These are phyloP conservation scores for Aspergillus olivimuriae DNA, from an alignment of 495 filamentous ascomycete species.

Conservation along the genomic window DNA sequence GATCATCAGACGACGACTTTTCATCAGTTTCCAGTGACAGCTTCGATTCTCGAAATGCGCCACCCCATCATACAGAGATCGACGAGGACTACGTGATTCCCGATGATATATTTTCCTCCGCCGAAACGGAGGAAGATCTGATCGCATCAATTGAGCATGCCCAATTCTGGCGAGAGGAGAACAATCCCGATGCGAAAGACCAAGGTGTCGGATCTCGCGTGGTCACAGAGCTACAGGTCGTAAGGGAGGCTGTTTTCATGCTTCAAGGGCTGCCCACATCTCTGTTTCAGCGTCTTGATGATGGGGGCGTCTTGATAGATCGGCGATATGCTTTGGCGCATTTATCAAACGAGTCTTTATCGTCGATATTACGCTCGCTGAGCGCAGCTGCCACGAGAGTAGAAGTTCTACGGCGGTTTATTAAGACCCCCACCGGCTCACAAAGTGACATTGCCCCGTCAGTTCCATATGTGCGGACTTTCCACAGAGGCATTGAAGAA, in stretches of 20 bases:
- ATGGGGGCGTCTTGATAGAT: slow-evolving; percentile 29
- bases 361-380: slow-evolving; percentile 35
- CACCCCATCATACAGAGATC: slow-evolving; percentile 14
- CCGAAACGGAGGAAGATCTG: slow-evolving; percentile 29
- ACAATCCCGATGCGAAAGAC: slow-evolving; percentile 18
- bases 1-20: slow-evolving; percentile 54
- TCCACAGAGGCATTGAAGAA: slow-evolving; percentile 42
- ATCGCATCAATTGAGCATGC: slow-evolving; percentile 47
- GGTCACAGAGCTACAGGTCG: slow-evolving; percentile 65
- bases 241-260: slow-evolving; percentile 81
- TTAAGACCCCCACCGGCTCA: slow-evolving; percentile 16
- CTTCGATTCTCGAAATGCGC: slow-evolving; percentile 17
- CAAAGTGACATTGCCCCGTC: no score
- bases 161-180: slow-evolving; percentile 58
- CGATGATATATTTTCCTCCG: slow-evolving; percentile 26
- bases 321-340: slow-evolving; percentile 33
- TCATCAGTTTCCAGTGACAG: slow-evolving; percentile 26
- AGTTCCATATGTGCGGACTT: slow-evolving; percentile 48
- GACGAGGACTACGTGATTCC: slow-evolving; percentile 34
- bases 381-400: slow-evolving; percentile 41
- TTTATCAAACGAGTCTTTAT: slow-evolving; percentile 29
- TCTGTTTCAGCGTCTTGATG: slow-evolving; percentile 51
- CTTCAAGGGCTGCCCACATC: slow-evolving; percentile 71
- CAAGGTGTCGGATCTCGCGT: slow-evolving; percentile 34
- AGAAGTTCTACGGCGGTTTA: slow-evolving; percentile 42